Base-by-base conservation (phyloP, 345 rosid species). In the Pistacia integerrima region DNA sequence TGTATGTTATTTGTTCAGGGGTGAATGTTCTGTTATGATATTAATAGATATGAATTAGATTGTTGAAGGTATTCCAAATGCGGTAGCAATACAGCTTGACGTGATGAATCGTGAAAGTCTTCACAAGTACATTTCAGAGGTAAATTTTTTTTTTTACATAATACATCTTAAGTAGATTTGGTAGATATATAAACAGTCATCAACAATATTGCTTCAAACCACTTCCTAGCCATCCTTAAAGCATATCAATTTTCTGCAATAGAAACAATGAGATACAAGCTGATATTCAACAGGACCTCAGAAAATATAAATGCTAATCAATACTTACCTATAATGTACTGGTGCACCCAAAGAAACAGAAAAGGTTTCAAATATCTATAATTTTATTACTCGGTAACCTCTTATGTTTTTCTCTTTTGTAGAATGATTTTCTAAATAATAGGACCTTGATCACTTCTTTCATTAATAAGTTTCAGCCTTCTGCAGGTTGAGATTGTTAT, bases 401-500 rank as follows among this genome's bases (percentile, higher is more conserved):
- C 28, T 48, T 80, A 17, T 33, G 58, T 59, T 67, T 49, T 35
- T 56, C 6, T 20, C 18, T 63, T 14, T 33, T 36, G n/a, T 49
- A 16, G 75, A 44, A 72, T 44, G 8, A 20, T 30, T 16, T 14
- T 60, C 55, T 51, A 63, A 18, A 48, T 61, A 46, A 13, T 35
- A 2, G 35, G 11, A 55, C 69, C 63, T 28, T 8, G 28, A 71
- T 18, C 49, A 14, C 22, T 8, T 33, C 36, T 56, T 49, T 35
- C 54, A 20, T 56, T 20, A 22, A n/a, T 55, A 6, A 74, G 54
- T 54, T 73, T 44, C 67, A 66, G 68, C 72, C 68, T 57, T 74
- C 35, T 68, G 83, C 92, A 95, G 98, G 99, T 87, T 80, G 96
- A 93, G 74, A 87, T 93, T 77, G 97, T 90, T 56, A 78, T 95